Evolutionary conservation across 345 rosid species (phyloP), one percentile per base, ranked within the genome.

Genomic region (Euphorbia peplus): DNA sequence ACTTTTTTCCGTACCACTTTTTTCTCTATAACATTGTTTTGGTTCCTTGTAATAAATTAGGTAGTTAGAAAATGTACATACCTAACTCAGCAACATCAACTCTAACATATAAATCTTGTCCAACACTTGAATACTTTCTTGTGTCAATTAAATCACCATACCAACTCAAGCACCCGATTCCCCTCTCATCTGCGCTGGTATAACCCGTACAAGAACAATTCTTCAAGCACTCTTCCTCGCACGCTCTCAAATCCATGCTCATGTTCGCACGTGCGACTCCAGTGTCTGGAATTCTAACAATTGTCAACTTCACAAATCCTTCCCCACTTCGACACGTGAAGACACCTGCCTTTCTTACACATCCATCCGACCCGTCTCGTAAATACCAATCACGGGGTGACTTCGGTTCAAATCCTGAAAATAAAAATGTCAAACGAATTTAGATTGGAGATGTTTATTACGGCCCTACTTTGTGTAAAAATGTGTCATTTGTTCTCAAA

Each of bases 401-500:
- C 52, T 68, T 85, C 11, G 98, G 98, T 50, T 79, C 83, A 51
- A 82, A 89, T n/a, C n/a, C n/a, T n/a, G n/a, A n/a, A n/a, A n/a
- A n/a, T n/a, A n/a, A n/a, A n/a, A n/a, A n/a, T n/a, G n/a, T n/a
- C n/a, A n/a, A n/a, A n/a, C n/a, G n/a, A n/a, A n/a, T n/a, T n/a
- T n/a, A n/a, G n/a, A n/a, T n/a, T n/a, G n/a, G n/a, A n/a, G n/a
- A n/a, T n/a, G n/a, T n/a, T n/a, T n/a, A n/a, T n/a, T n/a, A n/a
- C n/a, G n/a, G n/a, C n/a, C n/a, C n/a, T n/a, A n/a, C n/a, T n/a
- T n/a, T n/a, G n/a, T n/a, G n/a, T n/a, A n/a, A n/a, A n/a, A n/a
- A n/a, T n/a, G n/a, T n/a, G n/a, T n/a, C n/a, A n/a, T n/a, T n/a
- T n/a, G n/a, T n/a, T n/a, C n/a, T n/a, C n/a, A n/a, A n/a, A n/a